These are phyloP conservation scores for Entomortierella chlamydospora DNA, from an alignment of 192 early-diverging fungal genomes.

Conservation along the genomic window DNA sequence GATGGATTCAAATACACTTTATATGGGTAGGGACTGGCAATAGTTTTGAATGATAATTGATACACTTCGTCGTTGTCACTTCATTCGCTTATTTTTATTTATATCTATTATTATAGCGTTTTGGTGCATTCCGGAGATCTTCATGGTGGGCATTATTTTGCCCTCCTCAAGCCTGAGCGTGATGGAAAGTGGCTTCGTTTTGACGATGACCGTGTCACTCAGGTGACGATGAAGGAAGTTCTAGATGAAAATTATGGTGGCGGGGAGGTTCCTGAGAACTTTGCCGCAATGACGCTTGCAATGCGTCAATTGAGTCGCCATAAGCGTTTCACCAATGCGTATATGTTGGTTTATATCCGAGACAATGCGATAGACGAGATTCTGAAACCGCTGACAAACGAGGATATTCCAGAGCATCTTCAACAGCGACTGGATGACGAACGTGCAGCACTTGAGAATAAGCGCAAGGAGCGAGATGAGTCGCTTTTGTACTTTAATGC, in stretches of 20 bases:
- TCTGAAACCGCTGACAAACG: constrained; percentile 68
- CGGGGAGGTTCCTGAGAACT: constrained; percentile 59
- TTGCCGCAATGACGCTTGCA: constrained; percentile 47
- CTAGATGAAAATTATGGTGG: constrained; percentile 97
- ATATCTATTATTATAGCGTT: constrained; percentile 61
- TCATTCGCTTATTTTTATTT: background rate
- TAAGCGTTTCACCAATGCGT: constrained; percentile 96
- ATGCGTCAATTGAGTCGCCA: constrained; percentile 57
- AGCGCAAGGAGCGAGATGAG: constrained; percentile 79
- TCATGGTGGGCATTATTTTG: constrained; percentile 95
- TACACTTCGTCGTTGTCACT: background rate
- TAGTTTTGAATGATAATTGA: too few relatives aligned
- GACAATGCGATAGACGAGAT: constrained; percentile 77
- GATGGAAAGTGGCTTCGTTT: constrained; percentile 92
- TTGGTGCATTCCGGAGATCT: constrained; percentile 97
- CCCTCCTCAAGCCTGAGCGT: constrained; percentile 83
- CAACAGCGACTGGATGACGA: constrained; percentile 74
- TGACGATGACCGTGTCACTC: constrained; percentile 95
- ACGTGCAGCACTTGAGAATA: constrained; percentile 64
- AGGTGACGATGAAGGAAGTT: constrained; percentile 80
- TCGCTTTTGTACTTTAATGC: constrained; percentile 72
- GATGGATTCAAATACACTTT: constrained; percentile 76
- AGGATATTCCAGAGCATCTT: constrained; percentile 89
- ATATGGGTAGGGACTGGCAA: constrained; percentile 64
- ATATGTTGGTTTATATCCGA: constrained; percentile 99